Base-by-base conservation (phyloP, 192 early-diverging fungal genomes). In the Coemansia sp. region DNA sequence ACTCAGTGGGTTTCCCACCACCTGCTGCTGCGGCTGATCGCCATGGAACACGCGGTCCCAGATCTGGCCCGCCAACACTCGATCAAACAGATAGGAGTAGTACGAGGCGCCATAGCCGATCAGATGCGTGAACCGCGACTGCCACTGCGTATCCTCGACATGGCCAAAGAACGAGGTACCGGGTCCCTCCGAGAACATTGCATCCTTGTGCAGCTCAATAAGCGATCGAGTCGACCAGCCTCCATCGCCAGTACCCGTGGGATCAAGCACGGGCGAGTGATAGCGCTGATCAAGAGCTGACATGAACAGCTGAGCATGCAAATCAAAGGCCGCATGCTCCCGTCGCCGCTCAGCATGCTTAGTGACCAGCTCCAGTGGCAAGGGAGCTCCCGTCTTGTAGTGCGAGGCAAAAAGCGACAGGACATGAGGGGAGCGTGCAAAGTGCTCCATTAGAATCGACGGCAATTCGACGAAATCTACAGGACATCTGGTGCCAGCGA, bases 381-480 rank as follows among this genome's bases (percentile, higher is more conserved):
- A 52, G 18, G 85, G 84, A 25, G 83, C 84, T 8, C 85, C 84
- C 0, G 91, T 94, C 57, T 84, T 72, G 79, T 92, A 83, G 61
- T 95, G 89, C 16, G 85, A 86, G 0, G 89, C 91, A 73, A 98
- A 90, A 0, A 88, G 71, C 31, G 86, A 66, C 2, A 96, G 81
- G 4, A 94, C 90, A 20, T 87, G 69, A 1, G 90, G 91, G 13
- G 88, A 86, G 3, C 84, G 77, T 1, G 93, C 90, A 81, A 99
- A 96, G 39, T 90, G 86, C 72, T 99, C 95, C 92, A 95, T 93
- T 42, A 99, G 76, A 60, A 97, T 95, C 4, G 94, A 96, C 1
- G 97, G 97, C 37, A 99, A 83, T 79, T 99, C 97, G 2, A 97
- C 95, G 87, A 99, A 96, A 78, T 99, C 97, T 23, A 94, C 88